These are phyloP conservation scores for Alternaria sp. DNA, from an alignment of 2,329 filamentous ascomycete genomes.

Conservation along the genomic window DNA sequence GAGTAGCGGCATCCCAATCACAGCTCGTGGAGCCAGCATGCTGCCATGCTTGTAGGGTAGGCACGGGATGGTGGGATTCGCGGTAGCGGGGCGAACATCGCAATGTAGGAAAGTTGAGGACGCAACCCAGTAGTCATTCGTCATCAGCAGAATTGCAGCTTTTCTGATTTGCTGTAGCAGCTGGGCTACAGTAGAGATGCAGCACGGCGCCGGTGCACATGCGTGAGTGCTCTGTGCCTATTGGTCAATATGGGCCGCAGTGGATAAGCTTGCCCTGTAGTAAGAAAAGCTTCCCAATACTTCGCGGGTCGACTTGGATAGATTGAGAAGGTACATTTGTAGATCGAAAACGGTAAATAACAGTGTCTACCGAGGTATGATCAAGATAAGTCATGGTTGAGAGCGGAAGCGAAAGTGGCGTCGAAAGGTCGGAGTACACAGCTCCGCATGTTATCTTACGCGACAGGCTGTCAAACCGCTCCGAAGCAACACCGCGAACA, in stretches of 20 bases:
- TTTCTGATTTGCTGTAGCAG: constrained; percentile 14
- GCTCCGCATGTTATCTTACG: background rate
- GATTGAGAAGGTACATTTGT: constrained; percentile 14
- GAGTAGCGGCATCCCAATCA: constrained; percentile 29
- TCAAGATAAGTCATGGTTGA: background rate
- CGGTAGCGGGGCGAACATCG: constrained; percentile 8
- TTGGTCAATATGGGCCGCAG: constrained; percentile 8
- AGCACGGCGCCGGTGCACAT: constrained; percentile 14
- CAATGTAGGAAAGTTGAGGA: constrained; percentile 12
- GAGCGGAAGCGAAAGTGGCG: background rate
- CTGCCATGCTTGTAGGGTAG: constrained; percentile 15
- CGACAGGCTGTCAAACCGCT: background rate
- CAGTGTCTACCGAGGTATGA: constrained; percentile 47
- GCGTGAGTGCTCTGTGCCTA: constrained; percentile 6
- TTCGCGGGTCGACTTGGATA: constrained; percentile 5
- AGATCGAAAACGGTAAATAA: constrained; percentile 47
- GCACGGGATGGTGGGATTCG: constrained; percentile 9
- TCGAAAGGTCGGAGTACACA: background rate
- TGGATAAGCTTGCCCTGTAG: background rate
- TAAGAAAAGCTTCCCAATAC: constrained; percentile 10
- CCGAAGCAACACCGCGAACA: background rate
- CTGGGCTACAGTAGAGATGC: background rate
- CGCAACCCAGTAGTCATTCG: background rate
- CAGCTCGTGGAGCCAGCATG: constrained; percentile 24
- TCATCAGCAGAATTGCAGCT: constrained; percentile 17